Evolutionary conservation across 1,139 yeast species (phyloP), one percentile per base, ranked within the genome.

Genomic region (Geotrichum siamense): DNA sequence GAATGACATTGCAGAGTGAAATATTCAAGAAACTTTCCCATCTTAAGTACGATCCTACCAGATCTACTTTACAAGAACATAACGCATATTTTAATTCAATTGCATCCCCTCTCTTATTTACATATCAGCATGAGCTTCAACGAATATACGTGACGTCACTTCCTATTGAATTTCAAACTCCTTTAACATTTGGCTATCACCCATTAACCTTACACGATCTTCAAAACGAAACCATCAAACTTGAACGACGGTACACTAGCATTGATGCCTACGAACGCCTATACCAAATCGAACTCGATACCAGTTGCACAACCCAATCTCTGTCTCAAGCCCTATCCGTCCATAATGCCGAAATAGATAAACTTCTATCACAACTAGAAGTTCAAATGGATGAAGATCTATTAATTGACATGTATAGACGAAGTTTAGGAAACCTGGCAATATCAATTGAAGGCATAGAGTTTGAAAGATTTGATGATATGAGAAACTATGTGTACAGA

Each of bases 311-410:
- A 28, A 16, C 12, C n/a, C 5, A 5, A 30, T 13, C 31, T 17
- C 25, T 44, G 21, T 29, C 19, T 8, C 43, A 38, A 16, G 43
- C 32, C 6, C 27, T 39, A 9, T 25, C 20, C 15, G 28, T 20
- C 16, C 44, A 39, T 25, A 34, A 35, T 31, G 16, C 28, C 9
- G 41, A 44, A 22, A 44, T 44, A 9, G 42, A 44, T 20, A 6
- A 19, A 3, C 28, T 38, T 19, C 30, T 44, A 37, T 37, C 30
- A 10, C 13, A 30, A n/a, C 25, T 44, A n/a, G 47, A 44, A 25
- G 41, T 39, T 5, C 39, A 38, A 6, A 36, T 44, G 44, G 47
- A 30, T 6, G 44, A 44, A 16, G 47, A 44, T 26, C 41, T 44
- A 13, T 23, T 39, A 2, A 39, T 39, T 21, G 47, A 44, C 23